Base-by-base conservation (phyloP, 2,329 filamentous ascomycete species). In the Aspergillus pseudonomiae region DNA sequence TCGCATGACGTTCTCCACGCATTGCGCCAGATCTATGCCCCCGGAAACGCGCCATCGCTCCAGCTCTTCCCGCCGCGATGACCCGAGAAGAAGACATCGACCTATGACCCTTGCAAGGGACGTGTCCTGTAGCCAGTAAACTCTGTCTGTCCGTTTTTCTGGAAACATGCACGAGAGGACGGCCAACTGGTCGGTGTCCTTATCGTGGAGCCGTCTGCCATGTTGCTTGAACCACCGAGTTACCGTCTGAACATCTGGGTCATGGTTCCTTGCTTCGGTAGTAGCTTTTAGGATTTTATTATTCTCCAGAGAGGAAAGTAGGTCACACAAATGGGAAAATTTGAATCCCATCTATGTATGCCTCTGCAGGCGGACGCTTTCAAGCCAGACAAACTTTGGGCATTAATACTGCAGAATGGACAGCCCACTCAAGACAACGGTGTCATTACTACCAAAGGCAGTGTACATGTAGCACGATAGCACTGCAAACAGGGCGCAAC, bases 101-200 rank as follows among this genome's bases (percentile, higher is more conserved):
- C 84, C 86, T 19, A 97, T 83, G n/a, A 92, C 85, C 58, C 84
- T 86, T 61, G 89, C 86, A 0, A 97, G 81, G 0, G 80, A 83
- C 6, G 70, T 72, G 34, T 86, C 80, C 71, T 91, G 87, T 1
- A 96, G 82, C 43, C 83, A 85, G 74, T 94, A 96, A 2, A 94
- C 91, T 32, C 92, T 86, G 73, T 96, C 93, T 3, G 88, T 89
- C 59, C 93, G 84, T 67, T 85, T 88, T 66, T 93, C 89, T 0
- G 93, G 92, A 0, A 96, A 84, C 0, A 97, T 78, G 3, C 89
- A 89, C 1, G 91, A 94, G 0, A 96, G 80, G 1, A 97, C 79
- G 2, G 91, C 89, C 1, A 86, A 80, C 1, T 83, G 81, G 70
- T 89, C 81, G 1, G 86, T 86, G 32, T 84, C 81, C 9, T 85